Evolutionary conservation across 1,139 yeast species (phyloP).

Genomic region (Eremothecium gossypii): DNA sequence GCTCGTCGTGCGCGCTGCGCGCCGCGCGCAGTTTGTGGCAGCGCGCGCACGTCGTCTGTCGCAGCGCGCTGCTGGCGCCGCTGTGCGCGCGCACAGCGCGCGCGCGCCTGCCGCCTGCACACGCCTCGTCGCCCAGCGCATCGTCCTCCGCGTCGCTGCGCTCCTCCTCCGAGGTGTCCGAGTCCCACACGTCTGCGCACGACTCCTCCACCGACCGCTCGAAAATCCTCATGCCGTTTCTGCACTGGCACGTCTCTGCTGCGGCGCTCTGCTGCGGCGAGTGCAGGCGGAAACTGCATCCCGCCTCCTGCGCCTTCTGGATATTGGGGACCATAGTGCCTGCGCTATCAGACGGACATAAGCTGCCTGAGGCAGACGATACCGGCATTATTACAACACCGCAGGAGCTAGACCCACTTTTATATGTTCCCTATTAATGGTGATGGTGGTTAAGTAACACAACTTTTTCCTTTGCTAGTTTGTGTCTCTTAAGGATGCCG

Average conservation of each 20-base stretch:
- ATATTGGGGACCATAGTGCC: slow-evolving; percentile 1
- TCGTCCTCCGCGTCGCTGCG: slow-evolving; percentile 7
- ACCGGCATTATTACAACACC: too few species aligned
- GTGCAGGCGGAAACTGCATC: not conserved
- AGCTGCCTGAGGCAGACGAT: too few species aligned
- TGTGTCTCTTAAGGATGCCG: too few species aligned
- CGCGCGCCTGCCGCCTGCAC: slow-evolving; percentile 5
- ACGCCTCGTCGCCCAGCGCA: not conserved
- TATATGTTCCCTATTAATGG: too few species aligned
- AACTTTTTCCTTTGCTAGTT: too few species aligned
- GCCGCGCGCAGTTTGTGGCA: slow-evolving; percentile 6
- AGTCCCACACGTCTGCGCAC: slow-evolving; percentile 17
- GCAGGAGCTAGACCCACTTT: too few species aligned
- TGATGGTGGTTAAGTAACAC: too few species aligned
- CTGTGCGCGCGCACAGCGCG: slow-evolving; percentile 1
- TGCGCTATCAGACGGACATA: not conserved
- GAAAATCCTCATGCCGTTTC: slow-evolving; percentile 13
- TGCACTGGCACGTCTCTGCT: slow-evolving; percentile 7
- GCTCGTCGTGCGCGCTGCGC: slow-evolving; percentile 7
- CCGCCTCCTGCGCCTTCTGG: not conserved
- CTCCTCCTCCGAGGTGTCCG: slow-evolving; percentile 13
- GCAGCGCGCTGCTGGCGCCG: not conserved
- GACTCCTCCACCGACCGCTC: slow-evolving; percentile 26
- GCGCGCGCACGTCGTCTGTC: slow-evolving; percentile 4
- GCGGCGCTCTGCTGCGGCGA: not conserved